Conservation (phyloP, 306 rosid species). For the Bauhinia variegata region DNA sequence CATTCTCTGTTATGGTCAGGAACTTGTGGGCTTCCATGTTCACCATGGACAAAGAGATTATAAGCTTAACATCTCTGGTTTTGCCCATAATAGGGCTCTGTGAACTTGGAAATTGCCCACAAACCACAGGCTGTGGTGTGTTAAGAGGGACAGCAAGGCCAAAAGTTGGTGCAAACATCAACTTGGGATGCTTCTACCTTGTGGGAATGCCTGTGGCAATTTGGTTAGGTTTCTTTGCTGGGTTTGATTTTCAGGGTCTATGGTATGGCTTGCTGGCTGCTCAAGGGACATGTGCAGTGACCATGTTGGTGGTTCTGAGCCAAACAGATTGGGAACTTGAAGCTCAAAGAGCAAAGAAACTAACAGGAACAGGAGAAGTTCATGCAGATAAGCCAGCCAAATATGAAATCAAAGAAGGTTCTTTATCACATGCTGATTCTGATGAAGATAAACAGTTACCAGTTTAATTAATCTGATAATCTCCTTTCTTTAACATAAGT, state of each 20-base stretch:
- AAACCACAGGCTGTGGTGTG: conserved; percentile 96
- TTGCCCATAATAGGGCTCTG: conserved; percentile 87
- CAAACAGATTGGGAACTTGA: conserved; percentile 80
- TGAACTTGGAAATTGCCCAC: conserved; percentile 94
- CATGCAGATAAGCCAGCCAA: conserved; percentile 38
- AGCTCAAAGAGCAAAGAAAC: conserved; percentile 60
- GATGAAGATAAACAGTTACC: conserved; percentile 41
- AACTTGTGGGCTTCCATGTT: conserved; percentile 82
- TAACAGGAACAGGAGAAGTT: conserved; percentile 47
- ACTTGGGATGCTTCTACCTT: conserved; percentile 80
- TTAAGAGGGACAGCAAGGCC: conserved; percentile 93
- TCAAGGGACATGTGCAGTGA: conserved; percentile 73
- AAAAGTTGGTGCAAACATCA: conserved; percentile 77
- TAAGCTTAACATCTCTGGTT: conserved; percentile 65
- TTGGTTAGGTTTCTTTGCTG: conserved; percentile 57
- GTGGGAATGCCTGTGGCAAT: conserved; percentile 92
- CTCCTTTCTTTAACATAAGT: conserved; percentile 11
- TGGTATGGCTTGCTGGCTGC: conserved; percentile 96
- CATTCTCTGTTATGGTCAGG: conserved; percentile 69
- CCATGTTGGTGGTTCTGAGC: conserved; percentile 77
- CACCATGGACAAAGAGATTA: conserved; percentile 66
- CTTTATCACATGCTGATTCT: conserved; percentile 30
- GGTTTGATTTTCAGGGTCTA: conserved; percentile 78
- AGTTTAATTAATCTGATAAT: conserved; percentile 33
- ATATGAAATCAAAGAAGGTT: conserved; percentile 47